Base-by-base conservation (phyloP, 2,329 filamentous ascomycete genomes). In the Coniochaeta sp. region DNA sequence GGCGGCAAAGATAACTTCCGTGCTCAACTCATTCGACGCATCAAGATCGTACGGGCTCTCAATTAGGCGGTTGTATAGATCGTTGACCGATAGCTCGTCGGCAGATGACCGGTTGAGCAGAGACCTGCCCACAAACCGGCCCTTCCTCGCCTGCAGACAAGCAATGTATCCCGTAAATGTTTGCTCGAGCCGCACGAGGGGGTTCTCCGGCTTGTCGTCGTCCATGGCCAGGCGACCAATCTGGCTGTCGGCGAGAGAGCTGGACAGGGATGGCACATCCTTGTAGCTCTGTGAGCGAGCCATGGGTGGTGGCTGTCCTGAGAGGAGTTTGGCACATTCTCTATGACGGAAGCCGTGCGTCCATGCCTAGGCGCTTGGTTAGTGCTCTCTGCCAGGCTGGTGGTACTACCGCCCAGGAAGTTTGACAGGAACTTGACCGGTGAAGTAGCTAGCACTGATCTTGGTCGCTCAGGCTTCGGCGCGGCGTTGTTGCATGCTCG, bases 371-470 rank as follows among this genome's bases (percentile, higher is more conserved):
- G 65, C 1, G 53, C 55, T 47, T 48, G 26, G 18, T 57, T 55
- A 2, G 66, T 53, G 57, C 59, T 60, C 48, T 68, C 60, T 20
- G 65, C 54, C 12, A 71, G 66, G 31, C 67, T 71, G 55, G 73
- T 76, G 30, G 75, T 67, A 16, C 69, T 77, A 22, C 82, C 81
- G 30, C 82, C 80, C 60, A 95, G 82, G 51, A 96, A 81, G 62
- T 80, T 95, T 0, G 91, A 95, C 14, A 97, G 75, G 62, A 96
- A 77, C 66, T 96, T 97, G 47, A 95, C 89, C 0, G 92, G 91
- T 1, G 91, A 96, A n/a, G 86, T 81, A 4, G 84, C 83, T 9
- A 92, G 78, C 63, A 89, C 88, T 1, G 83, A 84, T 51, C 79
- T 79, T 10, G 82, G 79, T 65, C 82, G 87, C 61, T 85, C 82